Conservation (phyloP, 2,329 filamentous ascomycete genomes). For the Sphaerulina musiva region DNA sequence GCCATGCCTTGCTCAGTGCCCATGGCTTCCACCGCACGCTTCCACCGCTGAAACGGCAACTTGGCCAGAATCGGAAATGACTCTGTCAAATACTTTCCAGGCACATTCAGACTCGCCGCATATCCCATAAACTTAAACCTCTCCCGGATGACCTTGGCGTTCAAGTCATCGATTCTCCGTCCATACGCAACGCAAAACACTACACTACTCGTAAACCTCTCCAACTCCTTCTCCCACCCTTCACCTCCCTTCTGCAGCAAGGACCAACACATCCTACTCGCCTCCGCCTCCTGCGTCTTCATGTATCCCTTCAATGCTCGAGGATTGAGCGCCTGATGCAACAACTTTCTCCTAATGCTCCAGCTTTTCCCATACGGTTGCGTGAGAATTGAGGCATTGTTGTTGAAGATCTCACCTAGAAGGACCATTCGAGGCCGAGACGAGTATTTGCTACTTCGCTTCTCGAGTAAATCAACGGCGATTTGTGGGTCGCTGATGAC, state of each 20-base stretch:
- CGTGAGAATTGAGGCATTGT: slow-evolving; percentile 42
- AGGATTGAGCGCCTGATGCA: slow-evolving; percentile 42
- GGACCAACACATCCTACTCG: slow-evolving; percentile 40
- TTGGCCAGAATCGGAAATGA: slow-evolving; percentile 41
- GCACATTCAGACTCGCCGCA: slow-evolving; percentile 44
- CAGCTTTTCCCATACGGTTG: slow-evolving; percentile 47
- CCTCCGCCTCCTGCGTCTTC: slow-evolving; percentile 46
- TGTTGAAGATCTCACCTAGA: slow-evolving; percentile 43
- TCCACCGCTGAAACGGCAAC: slow-evolving; percentile 44
- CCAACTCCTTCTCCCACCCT: slow-evolving; percentile 42
- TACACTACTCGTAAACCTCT: slow-evolving; percentile 46
- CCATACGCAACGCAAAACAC: slow-evolving; percentile 49
- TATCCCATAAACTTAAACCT: slow-evolving; percentile 47
- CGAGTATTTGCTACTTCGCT: slow-evolving; percentile 41
- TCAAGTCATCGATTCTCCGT: slow-evolving; percentile 44
- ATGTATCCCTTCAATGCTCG: slow-evolving; percentile 42
- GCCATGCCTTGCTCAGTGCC: slow-evolving; percentile 36
- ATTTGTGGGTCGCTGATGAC: slow-evolving; percentile 42
- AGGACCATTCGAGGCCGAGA: slow-evolving; percentile 42
- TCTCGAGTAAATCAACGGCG: slow-evolving; percentile 43
- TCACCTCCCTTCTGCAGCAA: slow-evolving; percentile 37
- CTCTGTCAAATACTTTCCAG: slow-evolving; percentile 43
- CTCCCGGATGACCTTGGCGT: slow-evolving; percentile 43
- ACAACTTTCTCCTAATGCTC: slow-evolving; percentile 39
- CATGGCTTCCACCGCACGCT: slow-evolving; percentile 38